Evolutionary conservation across 129 eudicot genomes (phyloP).

Genomic region (Erigeron canadensis): DNA sequence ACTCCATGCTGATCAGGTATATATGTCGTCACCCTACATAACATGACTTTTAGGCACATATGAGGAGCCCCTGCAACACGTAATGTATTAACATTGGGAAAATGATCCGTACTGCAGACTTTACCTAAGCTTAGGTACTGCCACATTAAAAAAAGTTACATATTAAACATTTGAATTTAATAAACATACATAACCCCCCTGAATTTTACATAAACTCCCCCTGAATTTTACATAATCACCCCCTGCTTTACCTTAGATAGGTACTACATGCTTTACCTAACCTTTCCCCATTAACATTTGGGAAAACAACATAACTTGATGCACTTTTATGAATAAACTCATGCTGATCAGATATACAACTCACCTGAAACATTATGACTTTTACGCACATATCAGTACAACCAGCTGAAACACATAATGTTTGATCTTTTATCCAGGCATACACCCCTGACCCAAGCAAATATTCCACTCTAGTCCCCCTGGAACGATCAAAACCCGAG

Average conservation of each 20-base stretch:
- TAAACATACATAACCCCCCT: too few species aligned
- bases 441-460: constrained; percentile 40
- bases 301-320: too few species aligned
- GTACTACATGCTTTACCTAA: too few species aligned
- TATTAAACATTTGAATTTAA: too few species aligned
- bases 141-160: too few species aligned
- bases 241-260: too few species aligned
- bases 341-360: constrained; percentile 63
- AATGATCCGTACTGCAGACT: too few species aligned
- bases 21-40: not conserved
- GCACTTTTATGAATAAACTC: constrained; percentile 72
- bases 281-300: too few species aligned
- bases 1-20: constrained; percentile 83
- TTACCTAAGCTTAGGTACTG: too few species aligned
- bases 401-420: constrained; percentile 11
- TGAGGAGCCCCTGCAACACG: constrained; percentile 1
- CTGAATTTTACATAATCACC: too few species aligned
- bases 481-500: constrained; percentile 69
- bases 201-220: too few species aligned
- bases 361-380: not conserved
- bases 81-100: too few species aligned
- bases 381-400: not conserved
- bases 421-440: constrained; percentile 39
- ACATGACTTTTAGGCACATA: not conserved
- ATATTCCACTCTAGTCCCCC: constrained; percentile 42